Base-by-base conservation (phyloP, 192 early-diverging fungal genomes). In the Coemansia sp. region DNA sequence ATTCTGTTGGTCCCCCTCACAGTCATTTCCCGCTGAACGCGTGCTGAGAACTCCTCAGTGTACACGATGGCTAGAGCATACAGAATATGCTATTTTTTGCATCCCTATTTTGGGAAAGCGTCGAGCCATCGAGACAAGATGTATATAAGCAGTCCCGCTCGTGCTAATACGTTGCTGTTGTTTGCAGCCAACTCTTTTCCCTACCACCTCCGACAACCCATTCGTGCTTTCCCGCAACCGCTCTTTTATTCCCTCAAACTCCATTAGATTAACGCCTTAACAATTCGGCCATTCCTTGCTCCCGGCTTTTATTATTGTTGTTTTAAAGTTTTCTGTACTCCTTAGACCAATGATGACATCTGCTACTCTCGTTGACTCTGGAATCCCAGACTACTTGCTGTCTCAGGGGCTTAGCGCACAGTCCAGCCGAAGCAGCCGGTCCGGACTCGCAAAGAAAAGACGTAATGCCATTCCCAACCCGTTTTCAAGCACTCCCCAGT, bases 401-500 rank as follows among this genome's bases (percentile, higher is more conserved):
- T 67, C 65, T n/a, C 65, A 60, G 36, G 65, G 65, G 7, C 41
- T 67, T 9, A 59, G 57, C 31, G 65, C 57, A 19, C 65, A 67
- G 35, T 67, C 57, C 2, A 58, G 40, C 15, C 26, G 65, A 45
- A 25, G 42, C 42, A 32, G 52, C 14, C 65, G 65, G 8, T 43
- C 35, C 19, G 33, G 23, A 26, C 26, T 27, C 9, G 22, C 26
- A 34, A 39, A 45, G n/a, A 34, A 39, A 39, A 40, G 52, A 23
- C 64, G 52, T 46, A 32, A 48, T 43, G 46, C 43, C 7, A 50
- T 60, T 42, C 47, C 45, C n/a, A 31, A 14, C 18, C 31, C n/a
- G 26, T 30, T 18, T 25, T 29, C 8, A 4, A 29, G 27, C 11
- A 29, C 27, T 47, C 45, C 45, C 6, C 45, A 47, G 27, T 47